Conservation (phyloP, 768 basidiomycete species). For the Mycena filopes region DNA sequence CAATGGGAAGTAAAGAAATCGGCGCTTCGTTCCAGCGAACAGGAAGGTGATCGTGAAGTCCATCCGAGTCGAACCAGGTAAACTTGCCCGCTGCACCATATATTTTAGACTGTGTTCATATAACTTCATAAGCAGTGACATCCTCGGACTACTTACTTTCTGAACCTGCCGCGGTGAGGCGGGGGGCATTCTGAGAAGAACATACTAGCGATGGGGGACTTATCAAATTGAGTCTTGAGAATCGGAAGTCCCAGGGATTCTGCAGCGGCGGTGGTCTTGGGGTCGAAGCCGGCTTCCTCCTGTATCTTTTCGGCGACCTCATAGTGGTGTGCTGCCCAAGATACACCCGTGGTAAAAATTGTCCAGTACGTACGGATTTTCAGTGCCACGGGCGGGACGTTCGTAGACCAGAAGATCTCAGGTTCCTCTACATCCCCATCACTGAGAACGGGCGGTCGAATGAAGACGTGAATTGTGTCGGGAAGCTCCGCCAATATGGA, state of each 20-base stretch:
- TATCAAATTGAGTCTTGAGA: too few species aligned
- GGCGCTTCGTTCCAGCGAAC: too few species aligned
- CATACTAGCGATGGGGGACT: too few species aligned
- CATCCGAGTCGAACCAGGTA: too few species aligned
- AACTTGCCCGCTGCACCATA: too few species aligned
- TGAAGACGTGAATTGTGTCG: background rate
- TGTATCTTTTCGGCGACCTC: conserved; percentile 1
- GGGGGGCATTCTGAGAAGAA: too few species aligned
- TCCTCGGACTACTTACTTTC: too few species aligned
- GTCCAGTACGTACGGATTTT: background rate
- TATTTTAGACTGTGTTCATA: too few species aligned
- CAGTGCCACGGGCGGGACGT: background rate
- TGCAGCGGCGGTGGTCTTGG: background rate
- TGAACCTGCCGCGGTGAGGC: too few species aligned
- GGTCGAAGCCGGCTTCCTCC: conserved; percentile 1
- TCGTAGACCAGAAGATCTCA: conserved; percentile 3
- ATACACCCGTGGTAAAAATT: background rate
- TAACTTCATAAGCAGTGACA: too few species aligned
- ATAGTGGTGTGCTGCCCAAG: conserved; percentile 10
- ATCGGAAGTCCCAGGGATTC: background rate
- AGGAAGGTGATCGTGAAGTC: too few species aligned
- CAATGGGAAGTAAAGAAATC: too few species aligned
- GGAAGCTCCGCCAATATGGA: background rate
- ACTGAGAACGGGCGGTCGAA: background rate
- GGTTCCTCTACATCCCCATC: background rate